Conservation (phyloP, 306 rosid species). For the Acacia melanoxylon region DNA sequence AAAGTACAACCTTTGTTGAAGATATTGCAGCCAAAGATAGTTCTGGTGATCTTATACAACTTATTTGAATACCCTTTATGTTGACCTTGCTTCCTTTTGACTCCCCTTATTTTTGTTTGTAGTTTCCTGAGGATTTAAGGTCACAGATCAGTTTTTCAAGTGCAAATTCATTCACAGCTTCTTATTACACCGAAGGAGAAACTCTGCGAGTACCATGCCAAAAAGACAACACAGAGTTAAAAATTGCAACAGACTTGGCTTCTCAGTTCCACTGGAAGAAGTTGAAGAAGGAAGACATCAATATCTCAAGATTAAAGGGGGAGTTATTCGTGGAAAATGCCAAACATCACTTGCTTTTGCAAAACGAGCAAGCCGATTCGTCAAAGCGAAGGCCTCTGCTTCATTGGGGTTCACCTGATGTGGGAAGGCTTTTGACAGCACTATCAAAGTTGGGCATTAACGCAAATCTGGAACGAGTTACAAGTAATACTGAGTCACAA, state of each 20-base stretch:
- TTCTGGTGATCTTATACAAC: slow-evolving; percentile 52
- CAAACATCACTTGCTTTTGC: slow-evolving; percentile 46
- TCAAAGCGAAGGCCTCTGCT: slow-evolving; percentile 40
- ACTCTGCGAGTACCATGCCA: slow-evolving; percentile 44
- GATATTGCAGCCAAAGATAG: slow-evolving; percentile 63
- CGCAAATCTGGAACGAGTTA: slow-evolving; percentile 39
- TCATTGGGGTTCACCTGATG: slow-evolving; percentile 57
- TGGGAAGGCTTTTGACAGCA: slow-evolving; percentile 51
- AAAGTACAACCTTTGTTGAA: slow-evolving; percentile 60
- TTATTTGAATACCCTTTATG: not conserved
- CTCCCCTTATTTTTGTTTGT: slow-evolving; percentile 16
- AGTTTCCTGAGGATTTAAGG: slow-evolving; percentile 68
- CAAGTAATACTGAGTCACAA: slow-evolving; percentile 34
- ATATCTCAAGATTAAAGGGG: slow-evolving; percentile 63
- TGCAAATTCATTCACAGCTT: slow-evolving; percentile 40
- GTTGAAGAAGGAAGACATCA: slow-evolving; percentile 50
- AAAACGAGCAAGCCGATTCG: slow-evolving; percentile 22
- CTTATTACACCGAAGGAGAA: slow-evolving; percentile 58
- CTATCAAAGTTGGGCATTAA: slow-evolving; percentile 62
- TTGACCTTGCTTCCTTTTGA: not conserved
- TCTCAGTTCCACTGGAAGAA: slow-evolving; percentile 62
- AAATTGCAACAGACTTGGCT: slow-evolving; percentile 62
- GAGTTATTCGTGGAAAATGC: slow-evolving; percentile 51
- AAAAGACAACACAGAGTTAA: slow-evolving; percentile 50
- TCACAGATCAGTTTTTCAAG: slow-evolving; percentile 35